A percentile compares a stretch with the other conserved stretches of the same genome.
Conservation (phyloP, 1,284 basidiomycete species). For the Sanghuangporus sanghuang region DNA sequence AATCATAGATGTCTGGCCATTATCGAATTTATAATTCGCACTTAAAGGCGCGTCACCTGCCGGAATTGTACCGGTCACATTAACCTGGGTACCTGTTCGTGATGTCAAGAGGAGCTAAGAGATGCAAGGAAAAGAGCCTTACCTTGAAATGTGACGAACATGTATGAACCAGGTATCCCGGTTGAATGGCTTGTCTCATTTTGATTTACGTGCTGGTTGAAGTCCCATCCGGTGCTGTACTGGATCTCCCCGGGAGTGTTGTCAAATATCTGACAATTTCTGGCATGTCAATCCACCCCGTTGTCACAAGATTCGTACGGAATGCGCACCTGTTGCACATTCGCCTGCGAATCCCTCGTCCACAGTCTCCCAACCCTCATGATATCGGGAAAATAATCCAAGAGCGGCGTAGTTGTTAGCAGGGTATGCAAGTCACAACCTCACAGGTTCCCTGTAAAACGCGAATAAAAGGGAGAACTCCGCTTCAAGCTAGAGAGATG, state of each 20-base stretch:
- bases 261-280: neutral
- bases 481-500: neutral
- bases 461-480: neutral
- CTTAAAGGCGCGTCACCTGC: neutral
- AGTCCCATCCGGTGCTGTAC: neutral
- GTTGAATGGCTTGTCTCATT: conserved; percentile 4
- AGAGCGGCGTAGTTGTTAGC: too few species aligned
- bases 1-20: neutral
- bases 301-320: too few species aligned
- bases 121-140: neutral
- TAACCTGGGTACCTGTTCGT: conserved; percentile 1
- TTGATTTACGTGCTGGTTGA: too few species aligned
- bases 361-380: too few species aligned
- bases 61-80: conserved; percentile 3
- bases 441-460: neutral
- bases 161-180: neutral
- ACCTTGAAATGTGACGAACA: conserved; percentile 1
- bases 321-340: too few species aligned
- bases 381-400: too few species aligned
- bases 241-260: neutral
- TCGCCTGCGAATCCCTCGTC: too few species aligned
- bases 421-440: too few species aligned
- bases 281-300: neutral
- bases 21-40: conserved; percentile 9
- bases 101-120: neutral